Percentiles rank a stretch among this genome's conserved stretches.
Evolutionary conservation across 108 stramenopile species (phyloP).

Genomic region (Seminavis robusta): DNA sequence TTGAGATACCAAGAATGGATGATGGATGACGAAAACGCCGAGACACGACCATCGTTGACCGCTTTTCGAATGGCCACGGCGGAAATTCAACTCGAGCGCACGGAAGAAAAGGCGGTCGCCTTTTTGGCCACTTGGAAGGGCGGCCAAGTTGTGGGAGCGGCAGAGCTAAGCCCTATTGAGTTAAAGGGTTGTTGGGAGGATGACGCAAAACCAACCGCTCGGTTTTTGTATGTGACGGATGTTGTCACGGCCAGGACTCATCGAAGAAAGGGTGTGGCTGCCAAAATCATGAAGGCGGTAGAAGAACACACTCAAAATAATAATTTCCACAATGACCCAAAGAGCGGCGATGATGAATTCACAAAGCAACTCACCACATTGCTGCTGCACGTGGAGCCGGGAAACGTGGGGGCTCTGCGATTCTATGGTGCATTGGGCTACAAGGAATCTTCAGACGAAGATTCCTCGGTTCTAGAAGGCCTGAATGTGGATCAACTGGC

Average conservation of each 20-base stretch:
- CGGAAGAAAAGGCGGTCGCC: slow-evolving; percentile 24
- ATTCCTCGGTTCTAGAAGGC: too few species aligned
- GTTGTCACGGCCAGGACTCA: slow-evolving; percentile 44
- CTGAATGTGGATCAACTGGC: too few species aligned
- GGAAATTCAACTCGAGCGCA: slow-evolving; percentile 40
- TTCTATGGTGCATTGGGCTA: too few species aligned
- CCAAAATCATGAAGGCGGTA: slow-evolving; percentile 39
- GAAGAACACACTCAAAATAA: slow-evolving; percentile 42
- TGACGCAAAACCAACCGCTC: background rate
- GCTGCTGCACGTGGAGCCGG: too few species aligned
- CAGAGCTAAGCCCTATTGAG: slow-evolving; percentile 63
- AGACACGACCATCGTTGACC: slow-evolving; percentile 7
- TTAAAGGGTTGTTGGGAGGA: slow-evolving; percentile 12
- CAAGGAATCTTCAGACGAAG: too few species aligned
- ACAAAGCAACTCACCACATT: too few species aligned
- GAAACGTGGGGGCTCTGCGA: too few species aligned
- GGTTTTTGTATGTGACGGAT: slow-evolving; percentile 52
- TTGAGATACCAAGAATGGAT: slow-evolving; percentile 56
- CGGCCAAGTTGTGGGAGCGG: slow-evolving; percentile 34
- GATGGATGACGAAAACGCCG: background rate
- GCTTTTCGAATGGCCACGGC: slow-evolving; percentile 54
- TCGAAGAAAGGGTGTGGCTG: slow-evolving; percentile 50
- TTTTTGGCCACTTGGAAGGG: slow-evolving; percentile 34
- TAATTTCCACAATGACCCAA: too few species aligned
- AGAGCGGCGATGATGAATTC: too few species aligned